Percentiles rank a stretch among this genome's conserved stretches.
Conservation (phyloP, 148 eudicot species). For the Salicornia ramosissima region DNA sequence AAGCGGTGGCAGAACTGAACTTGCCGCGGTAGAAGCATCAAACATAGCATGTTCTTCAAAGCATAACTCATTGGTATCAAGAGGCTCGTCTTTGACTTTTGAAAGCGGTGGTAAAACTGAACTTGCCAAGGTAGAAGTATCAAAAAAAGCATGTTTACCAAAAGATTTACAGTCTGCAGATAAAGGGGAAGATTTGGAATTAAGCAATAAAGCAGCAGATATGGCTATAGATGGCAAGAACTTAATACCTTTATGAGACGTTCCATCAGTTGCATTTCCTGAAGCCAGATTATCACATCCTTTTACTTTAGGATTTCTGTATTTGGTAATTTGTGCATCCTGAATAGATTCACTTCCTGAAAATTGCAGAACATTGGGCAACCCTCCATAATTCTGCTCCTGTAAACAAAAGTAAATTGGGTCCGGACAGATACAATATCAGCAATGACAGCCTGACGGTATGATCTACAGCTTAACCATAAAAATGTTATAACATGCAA, state of each 20-base stretch:
- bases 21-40: conserved; percentile 14
- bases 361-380: conserved; percentile 16
- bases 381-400: conserved; percentile 31
- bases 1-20: conserved; percentile 25
- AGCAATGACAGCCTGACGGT: neutral
- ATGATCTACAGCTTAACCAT: neutral
- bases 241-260: conserved; percentile 7
- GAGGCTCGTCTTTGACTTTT: conserved; percentile 50
- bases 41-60: conserved; percentile 19
- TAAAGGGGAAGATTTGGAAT: conserved; percentile 20
- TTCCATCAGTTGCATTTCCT: conserved; percentile 20
- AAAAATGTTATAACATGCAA: neutral
- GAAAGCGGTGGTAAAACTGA: conserved; percentile 24
- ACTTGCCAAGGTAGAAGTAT: conserved; percentile 16
- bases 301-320: conserved; percentile 14
- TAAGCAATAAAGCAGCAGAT: conserved; percentile 12
- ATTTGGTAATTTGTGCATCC: conserved; percentile 22
- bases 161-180: neutral
- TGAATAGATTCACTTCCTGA: conserved; percentile 22
- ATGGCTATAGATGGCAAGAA: conserved; percentile 12
- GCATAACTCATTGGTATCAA: conserved; percentile 22
- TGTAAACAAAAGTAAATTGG: neutral
- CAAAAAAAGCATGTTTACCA: conserved; percentile 17
- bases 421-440: neutral
- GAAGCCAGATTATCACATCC: conserved; percentile 22